A percentile compares a stretch with the other conserved stretches of the same genome.
Evolutionary conservation across 441 rosid genomes (phyloP).

Genomic region (Breynia disticha): DNA sequence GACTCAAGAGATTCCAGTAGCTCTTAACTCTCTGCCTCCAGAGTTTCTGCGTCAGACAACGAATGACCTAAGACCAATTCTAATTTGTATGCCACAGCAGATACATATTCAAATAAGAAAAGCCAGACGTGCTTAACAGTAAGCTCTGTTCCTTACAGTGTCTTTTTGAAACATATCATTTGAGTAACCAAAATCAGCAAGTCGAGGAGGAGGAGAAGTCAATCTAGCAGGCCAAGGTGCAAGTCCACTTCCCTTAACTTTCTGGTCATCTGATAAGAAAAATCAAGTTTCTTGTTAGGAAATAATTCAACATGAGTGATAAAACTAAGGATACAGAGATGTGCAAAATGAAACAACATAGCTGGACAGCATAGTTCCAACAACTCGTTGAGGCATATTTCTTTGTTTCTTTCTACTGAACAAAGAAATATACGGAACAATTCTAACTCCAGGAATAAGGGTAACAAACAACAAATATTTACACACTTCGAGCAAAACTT

Average conservation of each 20-base stretch:
- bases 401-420: too few relatives aligned
- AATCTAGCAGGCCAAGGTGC: slow-evolving; percentile 97
- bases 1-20: slow-evolving; percentile 74
- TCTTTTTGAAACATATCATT: slow-evolving; percentile 74
- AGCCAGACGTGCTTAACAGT: background rate
- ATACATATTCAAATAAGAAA: background rate
- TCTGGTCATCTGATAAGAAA: slow-evolving; percentile 54
- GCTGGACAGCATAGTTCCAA: background rate
- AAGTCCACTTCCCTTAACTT: slow-evolving; percentile 74
- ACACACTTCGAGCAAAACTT: too few relatives aligned
- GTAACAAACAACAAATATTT: too few relatives aligned
- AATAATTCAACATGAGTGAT: background rate
- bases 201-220: slow-evolving; percentile 76
- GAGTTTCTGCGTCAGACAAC: slow-evolving; percentile 38
- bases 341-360: background rate
- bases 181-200: slow-evolving; percentile 85
- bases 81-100: background rate
- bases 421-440: too few relatives aligned
- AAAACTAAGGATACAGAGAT: background rate
- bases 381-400: too few relatives aligned
- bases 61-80: slow-evolving; percentile 13
- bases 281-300: background rate
- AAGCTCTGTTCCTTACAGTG: slow-evolving; percentile 31
- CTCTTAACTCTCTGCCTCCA: slow-evolving; percentile 73
- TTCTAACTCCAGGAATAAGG: too few relatives aligned